These are phyloP conservation scores for Hypoxylon sp. DNA, from an alignment of 2,329 filamentous ascomycete species.

Conservation along the genomic window DNA sequence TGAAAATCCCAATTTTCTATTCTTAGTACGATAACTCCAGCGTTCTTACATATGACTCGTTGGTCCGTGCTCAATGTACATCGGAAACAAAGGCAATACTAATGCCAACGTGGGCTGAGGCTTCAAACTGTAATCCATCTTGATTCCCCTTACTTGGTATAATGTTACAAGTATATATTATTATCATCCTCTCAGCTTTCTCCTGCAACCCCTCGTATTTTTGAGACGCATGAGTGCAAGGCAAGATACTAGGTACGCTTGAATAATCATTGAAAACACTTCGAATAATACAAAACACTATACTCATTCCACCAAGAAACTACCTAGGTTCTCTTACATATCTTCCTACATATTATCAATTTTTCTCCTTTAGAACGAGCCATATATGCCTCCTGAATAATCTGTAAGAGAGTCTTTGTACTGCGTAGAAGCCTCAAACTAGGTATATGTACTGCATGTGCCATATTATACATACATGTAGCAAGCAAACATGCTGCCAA, in stretches of 20 bases:
- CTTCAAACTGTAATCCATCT: neutral
- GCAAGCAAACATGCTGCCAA: too few species aligned
- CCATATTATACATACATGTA: too few species aligned
- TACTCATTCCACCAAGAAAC: too few species aligned
- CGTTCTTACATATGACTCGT: slow-evolving; percentile 2
- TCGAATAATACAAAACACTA: neutral
- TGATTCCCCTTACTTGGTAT: neutral
- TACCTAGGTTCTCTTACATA: too few species aligned
- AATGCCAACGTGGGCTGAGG: neutral
- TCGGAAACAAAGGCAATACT: slow-evolving; percentile 3
- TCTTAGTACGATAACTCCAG: neutral
- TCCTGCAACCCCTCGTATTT: neutral
- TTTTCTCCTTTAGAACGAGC: too few species aligned
- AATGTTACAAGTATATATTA: neutral
- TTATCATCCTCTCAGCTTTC: neutral
- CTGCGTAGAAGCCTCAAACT: too few species aligned
- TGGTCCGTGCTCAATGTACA: neutral
- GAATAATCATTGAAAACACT: neutral
- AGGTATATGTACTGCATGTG: too few species aligned
- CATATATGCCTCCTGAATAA: too few species aligned
- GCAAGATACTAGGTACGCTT: neutral
- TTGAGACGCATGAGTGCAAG: neutral
- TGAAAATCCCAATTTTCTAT: slow-evolving; percentile 23
- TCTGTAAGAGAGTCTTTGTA: too few species aligned
- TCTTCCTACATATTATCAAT: too few species aligned